Conservation (phyloP, 2,329 filamentous ascomycete genomes). For the Albifimbria verrucaria region DNA sequence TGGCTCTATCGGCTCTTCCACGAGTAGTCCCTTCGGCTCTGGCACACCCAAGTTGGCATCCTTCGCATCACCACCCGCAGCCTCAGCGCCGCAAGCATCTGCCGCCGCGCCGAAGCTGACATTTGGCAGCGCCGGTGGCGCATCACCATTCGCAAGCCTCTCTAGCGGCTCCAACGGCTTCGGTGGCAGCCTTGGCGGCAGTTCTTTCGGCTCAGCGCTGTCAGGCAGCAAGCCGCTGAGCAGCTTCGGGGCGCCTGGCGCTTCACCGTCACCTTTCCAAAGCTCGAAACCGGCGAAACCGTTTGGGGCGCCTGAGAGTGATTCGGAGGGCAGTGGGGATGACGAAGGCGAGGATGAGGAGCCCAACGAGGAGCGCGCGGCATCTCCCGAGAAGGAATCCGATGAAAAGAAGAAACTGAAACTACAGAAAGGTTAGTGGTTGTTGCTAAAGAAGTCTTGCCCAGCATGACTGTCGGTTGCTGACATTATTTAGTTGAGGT, state of each 20-base stretch:
- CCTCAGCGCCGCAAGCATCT: constrained; percentile 17
- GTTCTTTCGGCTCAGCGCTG: constrained; percentile 32
- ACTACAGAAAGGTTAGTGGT: constrained; percentile 64
- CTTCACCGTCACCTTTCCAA: constrained; percentile 38
- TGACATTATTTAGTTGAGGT: constrained; percentile 53
- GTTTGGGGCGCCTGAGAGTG: constrained; percentile 73
- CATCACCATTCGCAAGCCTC: constrained; percentile 48
- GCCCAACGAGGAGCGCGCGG: constrained; percentile 38
- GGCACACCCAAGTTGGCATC: constrained; percentile 31
- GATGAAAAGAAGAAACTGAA: constrained; percentile 65
- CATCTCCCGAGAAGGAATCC: constrained; percentile 50
- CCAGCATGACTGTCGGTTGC: constrained; percentile 7
- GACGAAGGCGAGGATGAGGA: constrained; percentile 37
- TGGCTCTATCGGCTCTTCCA: constrained; percentile 52
- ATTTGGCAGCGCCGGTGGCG: constrained; percentile 39
- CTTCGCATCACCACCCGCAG: constrained; percentile 24
- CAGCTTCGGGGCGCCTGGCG: constrained; percentile 67
- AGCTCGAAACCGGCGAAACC: constrained; percentile 64
- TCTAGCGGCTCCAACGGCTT: constrained; percentile 45
- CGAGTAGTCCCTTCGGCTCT: constrained; percentile 49
- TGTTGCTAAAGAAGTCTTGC: neutral
- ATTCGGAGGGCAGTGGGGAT: no score
- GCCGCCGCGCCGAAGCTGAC: constrained; percentile 42
- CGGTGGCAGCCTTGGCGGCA: constrained; percentile 35
- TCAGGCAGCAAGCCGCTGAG: constrained; percentile 46